These are phyloP conservation scores for Pulveroboletus sp. DNA, from an alignment of 768 basidiomycete genomes.

Conservation along the genomic window DNA sequence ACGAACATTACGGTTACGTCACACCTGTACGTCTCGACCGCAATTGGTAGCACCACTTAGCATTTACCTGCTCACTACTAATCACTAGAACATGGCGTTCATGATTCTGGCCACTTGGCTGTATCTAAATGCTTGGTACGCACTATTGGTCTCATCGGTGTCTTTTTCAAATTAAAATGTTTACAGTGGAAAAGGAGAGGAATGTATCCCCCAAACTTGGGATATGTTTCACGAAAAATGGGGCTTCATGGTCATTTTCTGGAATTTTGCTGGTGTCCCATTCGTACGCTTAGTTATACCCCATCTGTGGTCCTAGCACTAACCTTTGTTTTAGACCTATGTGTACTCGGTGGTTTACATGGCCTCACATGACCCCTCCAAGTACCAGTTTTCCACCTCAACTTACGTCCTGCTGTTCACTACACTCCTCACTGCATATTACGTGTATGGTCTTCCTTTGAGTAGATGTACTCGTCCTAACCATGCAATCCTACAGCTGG, in stretches of 20 bases:
- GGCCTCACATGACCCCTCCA: slow-evolving; percentile 87
- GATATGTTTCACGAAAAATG: slow-evolving; percentile 99
- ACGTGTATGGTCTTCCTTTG: slow-evolving; percentile 51
- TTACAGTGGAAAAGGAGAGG: slow-evolving; percentile 82
- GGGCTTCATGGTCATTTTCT: slow-evolving; percentile 98
- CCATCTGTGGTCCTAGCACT: not conserved
- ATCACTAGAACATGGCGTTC: slow-evolving; percentile 84
- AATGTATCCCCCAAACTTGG: slow-evolving; percentile 96
- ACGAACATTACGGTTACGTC: slow-evolving; percentile 87
- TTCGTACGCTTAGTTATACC: slow-evolving; percentile 59
- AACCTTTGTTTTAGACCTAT: slow-evolving; percentile 61
- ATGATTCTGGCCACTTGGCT: slow-evolving; percentile 95
- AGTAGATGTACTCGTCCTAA: slow-evolving; percentile 1
- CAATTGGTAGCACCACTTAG: not conserved
- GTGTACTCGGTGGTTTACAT: slow-evolving; percentile 98
- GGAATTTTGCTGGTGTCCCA: slow-evolving; percentile 93
- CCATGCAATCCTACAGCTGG: slow-evolving; percentile 53
- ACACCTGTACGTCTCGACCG: slow-evolving; percentile 62
- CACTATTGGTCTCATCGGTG: not conserved
- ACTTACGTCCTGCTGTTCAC: slow-evolving; percentile 71
- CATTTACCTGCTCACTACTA: not conserved
- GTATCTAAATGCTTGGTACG: slow-evolving; percentile 93
- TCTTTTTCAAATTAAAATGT: slow-evolving; percentile 4
- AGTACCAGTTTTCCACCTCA: slow-evolving; percentile 81
- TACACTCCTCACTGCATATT: slow-evolving; percentile 82